Conservation (phyloP, 1,284 basidiomycete genomes). For the Pseudozyma pruni region DNA sequence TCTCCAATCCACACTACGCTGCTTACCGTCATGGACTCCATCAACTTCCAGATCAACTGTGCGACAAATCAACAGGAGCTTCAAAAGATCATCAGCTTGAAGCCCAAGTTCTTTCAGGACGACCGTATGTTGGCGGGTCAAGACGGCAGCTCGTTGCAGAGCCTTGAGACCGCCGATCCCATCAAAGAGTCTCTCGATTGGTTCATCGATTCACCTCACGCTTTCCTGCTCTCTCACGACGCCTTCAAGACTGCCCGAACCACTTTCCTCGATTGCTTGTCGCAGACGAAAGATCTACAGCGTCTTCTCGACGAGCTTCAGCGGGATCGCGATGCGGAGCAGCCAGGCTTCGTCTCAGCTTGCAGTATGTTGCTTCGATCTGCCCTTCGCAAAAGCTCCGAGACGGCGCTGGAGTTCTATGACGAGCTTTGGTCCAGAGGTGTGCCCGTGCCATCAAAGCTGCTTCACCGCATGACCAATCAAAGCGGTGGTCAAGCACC, state of each 20-base stretch:
- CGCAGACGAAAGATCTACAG: constrained; percentile 11
- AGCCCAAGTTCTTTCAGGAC: constrained; percentile 13
- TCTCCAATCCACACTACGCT: constrained; percentile 19
- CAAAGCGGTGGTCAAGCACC: constrained; percentile 7
- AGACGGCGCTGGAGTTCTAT: constrained; percentile 25
- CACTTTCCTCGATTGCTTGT: constrained; percentile 18
- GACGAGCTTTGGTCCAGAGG: constrained; percentile 37
- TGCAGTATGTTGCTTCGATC: constrained; percentile 31
- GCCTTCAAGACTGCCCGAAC: constrained; percentile 15
- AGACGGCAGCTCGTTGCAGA: neutral
- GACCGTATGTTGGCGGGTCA: constrained; percentile 11
- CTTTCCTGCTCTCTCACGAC: constrained; percentile 27
- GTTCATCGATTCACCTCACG: constrained; percentile 30
- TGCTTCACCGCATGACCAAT: constrained; percentile 10
- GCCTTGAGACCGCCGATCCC: constrained; percentile 8
- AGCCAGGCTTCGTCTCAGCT: constrained; percentile 12
- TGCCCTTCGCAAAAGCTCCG: constrained; percentile 4
- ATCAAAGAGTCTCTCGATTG: constrained; percentile 20
- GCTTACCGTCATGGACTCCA: constrained; percentile 28
- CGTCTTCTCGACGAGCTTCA: constrained; percentile 10
- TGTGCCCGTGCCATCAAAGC: constrained; percentile 6
- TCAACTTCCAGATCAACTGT: constrained; percentile 22
- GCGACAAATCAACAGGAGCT: neutral
- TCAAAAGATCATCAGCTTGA: neutral
- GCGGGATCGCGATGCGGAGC: constrained; percentile 12